Evolutionary conservation across 441 rosid species (phyloP).

Genomic region (Hypseocharis bilobata): DNA sequence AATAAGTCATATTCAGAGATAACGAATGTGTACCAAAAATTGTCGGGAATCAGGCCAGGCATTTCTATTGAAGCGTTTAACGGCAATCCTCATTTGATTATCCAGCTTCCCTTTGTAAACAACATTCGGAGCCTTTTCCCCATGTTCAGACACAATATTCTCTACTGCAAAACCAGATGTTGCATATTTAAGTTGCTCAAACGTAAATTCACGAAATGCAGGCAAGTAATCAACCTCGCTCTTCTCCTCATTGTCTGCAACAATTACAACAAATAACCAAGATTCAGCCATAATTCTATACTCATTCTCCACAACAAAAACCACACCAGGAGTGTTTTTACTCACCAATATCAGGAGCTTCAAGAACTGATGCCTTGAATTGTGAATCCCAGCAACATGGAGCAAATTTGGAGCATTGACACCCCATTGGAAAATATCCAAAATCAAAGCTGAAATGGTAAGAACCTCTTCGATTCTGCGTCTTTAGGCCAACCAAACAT

Average conservation of each 20-base stretch:
- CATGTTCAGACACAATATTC: constrained; percentile 66
- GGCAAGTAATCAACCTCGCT: constrained; percentile 45
- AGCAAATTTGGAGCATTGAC: constrained; percentile 55
- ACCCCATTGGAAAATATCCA: constrained; percentile 45
- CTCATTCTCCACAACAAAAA: constrained; percentile 1
- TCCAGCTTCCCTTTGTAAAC: constrained; percentile 61
- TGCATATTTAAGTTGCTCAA: constrained; percentile 59
- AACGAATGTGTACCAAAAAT: constrained; percentile 38
- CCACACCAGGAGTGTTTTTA: constrained; percentile 4
- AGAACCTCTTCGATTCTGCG: not conserved
- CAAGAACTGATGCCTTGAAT: constrained; percentile 48
- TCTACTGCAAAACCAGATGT: constrained; percentile 62
- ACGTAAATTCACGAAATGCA: constrained; percentile 59
- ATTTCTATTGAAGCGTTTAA: constrained; percentile 52
- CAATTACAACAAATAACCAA: constrained; percentile 14
- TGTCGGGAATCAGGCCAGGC: constrained; percentile 67
- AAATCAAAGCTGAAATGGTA: constrained; percentile 16
- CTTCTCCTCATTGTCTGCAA: constrained; percentile 51
- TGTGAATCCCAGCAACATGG: constrained; percentile 58
- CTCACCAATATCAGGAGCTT: constrained; percentile 55
- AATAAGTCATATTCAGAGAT: no score
- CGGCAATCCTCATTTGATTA: constrained; percentile 55
- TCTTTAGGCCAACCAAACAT: constrained; percentile 4
- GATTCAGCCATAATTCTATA: not conserved
- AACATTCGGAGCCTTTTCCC: constrained; percentile 69